Evolutionary conservation across 805 yeast genomes (phyloP), one percentile per base, ranked within the genome.

Genomic region (Wickerhamomyces silvicola): DNA sequence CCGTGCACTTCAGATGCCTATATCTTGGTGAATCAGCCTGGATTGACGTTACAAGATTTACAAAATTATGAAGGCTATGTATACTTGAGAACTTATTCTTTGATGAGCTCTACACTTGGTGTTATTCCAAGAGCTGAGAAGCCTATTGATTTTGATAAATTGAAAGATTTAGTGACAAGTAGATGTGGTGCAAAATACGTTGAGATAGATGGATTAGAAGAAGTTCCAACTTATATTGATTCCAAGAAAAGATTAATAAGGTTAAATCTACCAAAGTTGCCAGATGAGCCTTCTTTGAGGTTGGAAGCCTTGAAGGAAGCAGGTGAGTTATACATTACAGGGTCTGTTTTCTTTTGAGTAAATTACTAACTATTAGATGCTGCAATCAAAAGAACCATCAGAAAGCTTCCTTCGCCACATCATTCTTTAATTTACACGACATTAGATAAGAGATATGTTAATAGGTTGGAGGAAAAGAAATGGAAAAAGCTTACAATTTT

Each of bases 341-440:
- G n/a, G n/a, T n/a, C n/a, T n/a, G n/a, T n/a, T n/a, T n/a, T n/a
- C n/a, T n/a, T n/a, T n/a, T n/a, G n/a, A n/a, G n/a, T n/a, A n/a
- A n/a, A n/a, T n/a, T 19, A 34, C 44, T 23, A 43, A 57, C 31
- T 19, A 10, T 30, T 33, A 21, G 70, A 66, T 38, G 35, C 38
- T 2, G 39, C 60, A 11, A 38, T 84, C 9, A 62, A 81, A 32
- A 64, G 65, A 13, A 64, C 82, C 4, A 39, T 82, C n/a, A 69
- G 82, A 22, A 75, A 72, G 33, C 54, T 82, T 10, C 95, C 96
- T 1, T 67, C 88, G 0, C 95, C 95, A 0, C 71, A 73, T 38
- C 70, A 68, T 34, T 63, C 86, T 2, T 57, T 87, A 2, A 53
- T 85, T 2, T 62, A 76, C 36, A 74, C 87, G 0, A 64, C 79